Conservation (phyloP, 2,329 filamentous ascomycete genomes). For the Clarireedia hainanense region DNA sequence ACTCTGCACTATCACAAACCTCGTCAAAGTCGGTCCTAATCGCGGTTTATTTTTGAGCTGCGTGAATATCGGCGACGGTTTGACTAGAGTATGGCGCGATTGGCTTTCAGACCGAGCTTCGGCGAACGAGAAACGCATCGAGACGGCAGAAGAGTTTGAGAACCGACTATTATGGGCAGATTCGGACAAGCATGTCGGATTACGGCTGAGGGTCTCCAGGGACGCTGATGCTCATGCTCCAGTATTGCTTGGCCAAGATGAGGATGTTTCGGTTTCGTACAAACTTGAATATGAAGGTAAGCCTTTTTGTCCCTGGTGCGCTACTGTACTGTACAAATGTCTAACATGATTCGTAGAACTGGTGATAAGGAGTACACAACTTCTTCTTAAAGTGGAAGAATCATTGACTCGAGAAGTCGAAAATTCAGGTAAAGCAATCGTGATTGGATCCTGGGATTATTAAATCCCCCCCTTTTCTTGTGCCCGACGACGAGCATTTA, state of each 20-base stretch:
- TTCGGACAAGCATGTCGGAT: conserved; percentile 51
- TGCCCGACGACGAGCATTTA: not conserved
- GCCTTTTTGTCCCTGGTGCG: conserved; percentile 17
- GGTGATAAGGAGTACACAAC: conserved; percentile 53
- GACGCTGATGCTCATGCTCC: conserved; percentile 35
- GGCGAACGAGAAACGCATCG: not conserved
- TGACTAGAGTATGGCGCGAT: conserved; percentile 63
- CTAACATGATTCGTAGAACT: conserved; percentile 47
- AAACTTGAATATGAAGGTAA: conserved; percentile 65
- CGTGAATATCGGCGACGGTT: conserved; percentile 58
- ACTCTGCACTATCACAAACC: conserved; percentile 58
- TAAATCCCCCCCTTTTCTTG: not conserved
- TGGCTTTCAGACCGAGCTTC: conserved; percentile 49
- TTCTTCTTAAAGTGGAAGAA: conserved; percentile 59
- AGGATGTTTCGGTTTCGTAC: conserved; percentile 62
- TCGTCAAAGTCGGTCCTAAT: conserved; percentile 58
- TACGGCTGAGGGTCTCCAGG: conserved; percentile 58
- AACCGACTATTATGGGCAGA: conserved; percentile 61
- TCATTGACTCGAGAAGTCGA: conserved; percentile 52
- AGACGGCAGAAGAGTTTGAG: conserved; percentile 25
- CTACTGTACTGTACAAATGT: not conserved
- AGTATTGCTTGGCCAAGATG: conserved; percentile 41
- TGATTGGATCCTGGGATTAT: conserved; percentile 44
- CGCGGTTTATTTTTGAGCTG: conserved; percentile 56
- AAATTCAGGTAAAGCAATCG: conserved; percentile 56